Conservation (phyloP, 2,329 filamentous ascomycete species). For the Colletotrichum abscissum region DNA sequence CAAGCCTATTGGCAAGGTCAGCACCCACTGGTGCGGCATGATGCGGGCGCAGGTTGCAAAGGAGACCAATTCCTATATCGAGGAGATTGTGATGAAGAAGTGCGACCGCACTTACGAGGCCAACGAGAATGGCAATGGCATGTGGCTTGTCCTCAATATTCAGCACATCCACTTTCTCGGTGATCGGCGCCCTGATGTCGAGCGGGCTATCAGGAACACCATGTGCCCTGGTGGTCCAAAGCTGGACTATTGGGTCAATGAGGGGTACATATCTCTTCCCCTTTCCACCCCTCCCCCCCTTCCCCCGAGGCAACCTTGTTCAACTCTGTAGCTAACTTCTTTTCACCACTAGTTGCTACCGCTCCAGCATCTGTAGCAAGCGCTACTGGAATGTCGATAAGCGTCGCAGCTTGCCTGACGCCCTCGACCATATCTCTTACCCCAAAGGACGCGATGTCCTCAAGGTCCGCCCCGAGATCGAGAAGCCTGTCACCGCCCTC, state of each 20-base stretch:
- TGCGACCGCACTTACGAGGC: conserved; percentile 8
- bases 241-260: conserved; percentile 19
- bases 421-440: background rate
- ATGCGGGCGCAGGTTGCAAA: background rate
- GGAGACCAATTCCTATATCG: background rate
- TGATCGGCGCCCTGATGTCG: conserved; percentile 9
- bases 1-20: conserved; percentile 15
- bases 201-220: conserved; percentile 7
- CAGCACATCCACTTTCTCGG: background rate
- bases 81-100: background rate
- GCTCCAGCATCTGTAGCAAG: conserved; percentile 11
- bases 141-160: conserved; percentile 6
- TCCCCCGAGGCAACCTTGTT: background rate
- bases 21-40: conserved; percentile 20
- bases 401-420: background rate
- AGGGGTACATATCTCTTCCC: background rate
- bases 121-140: conserved; percentile 13
- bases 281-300: too few relatives aligned
- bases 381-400: background rate
- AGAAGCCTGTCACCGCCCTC: background rate
- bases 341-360: conserved; percentile 9
- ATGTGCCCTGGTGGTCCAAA: conserved; percentile 5
- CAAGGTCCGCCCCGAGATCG: background rate
- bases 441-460: background rate
- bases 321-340: background rate